Percentiles rank a stretch among this genome's conserved stretches.
These are phyloP conservation scores for Starmerella cellae DNA, from an alignment of 805 yeast species.

Conservation along the genomic window DNA sequence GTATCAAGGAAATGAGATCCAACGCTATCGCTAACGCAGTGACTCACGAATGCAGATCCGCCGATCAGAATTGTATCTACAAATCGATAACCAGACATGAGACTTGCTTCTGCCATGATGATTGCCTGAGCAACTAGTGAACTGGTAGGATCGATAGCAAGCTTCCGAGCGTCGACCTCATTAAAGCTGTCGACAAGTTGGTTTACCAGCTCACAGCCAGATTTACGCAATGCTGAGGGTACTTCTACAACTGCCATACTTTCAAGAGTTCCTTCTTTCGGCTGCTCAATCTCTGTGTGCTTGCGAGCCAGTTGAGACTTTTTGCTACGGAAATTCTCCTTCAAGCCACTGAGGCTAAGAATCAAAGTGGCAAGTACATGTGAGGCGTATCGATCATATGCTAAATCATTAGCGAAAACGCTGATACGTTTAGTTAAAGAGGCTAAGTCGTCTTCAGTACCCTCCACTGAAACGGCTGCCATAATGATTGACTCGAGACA, in stretches of 20 bases:
- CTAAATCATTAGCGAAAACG: conserved; percentile 46
- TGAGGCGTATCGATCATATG: conserved; percentile 69
- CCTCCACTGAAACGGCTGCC: conserved; percentile 59
- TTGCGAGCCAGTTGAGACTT: conserved; percentile 74
- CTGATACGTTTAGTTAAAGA: conserved; percentile 54
- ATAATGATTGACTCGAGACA: conserved; percentile 77
- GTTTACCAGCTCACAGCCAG: conserved; percentile 27
- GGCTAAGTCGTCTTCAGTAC: conserved; percentile 50
- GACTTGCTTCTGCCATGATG: conserved; percentile 11
- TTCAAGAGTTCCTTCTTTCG: conserved; percentile 56
- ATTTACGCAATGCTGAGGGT: conserved; percentile 20
- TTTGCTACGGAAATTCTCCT: conserved; percentile 70
- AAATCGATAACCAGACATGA: conserved; percentile 10
- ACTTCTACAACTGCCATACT: conserved; percentile 29
- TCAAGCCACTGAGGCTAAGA: conserved; percentile 65
- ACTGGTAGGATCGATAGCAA: conserved; percentile 65
- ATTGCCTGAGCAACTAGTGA: conserved; percentile 56
- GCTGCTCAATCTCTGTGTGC: conserved; percentile 36
- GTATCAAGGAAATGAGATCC: conserved; percentile 86
- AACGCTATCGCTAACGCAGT: conserved; percentile 70
- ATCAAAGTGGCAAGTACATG: conserved; percentile 69
- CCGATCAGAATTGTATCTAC: conserved; percentile 23
- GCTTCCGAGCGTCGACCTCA: conserved; percentile 47
- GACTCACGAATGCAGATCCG: conserved; percentile 64
- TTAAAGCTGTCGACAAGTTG: conserved; percentile 25